Conservation (phyloP, 202 grass and related monocot species). For the Panicum virgatum region DNA sequence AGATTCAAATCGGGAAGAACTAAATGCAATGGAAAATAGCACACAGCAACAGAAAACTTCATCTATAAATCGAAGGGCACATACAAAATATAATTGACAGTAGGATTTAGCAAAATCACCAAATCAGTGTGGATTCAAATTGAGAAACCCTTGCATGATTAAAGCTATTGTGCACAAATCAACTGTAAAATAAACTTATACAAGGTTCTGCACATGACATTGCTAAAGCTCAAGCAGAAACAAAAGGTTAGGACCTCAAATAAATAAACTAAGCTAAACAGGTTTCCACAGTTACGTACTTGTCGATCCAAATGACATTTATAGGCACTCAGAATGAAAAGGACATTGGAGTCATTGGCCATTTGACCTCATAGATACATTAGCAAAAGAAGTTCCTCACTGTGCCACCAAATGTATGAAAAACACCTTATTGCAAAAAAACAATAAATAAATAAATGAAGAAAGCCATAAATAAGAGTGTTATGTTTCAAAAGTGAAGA, state of each 20-base stretch:
- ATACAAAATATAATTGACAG: not conserved
- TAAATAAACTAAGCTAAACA: not conserved
- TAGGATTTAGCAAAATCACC: not conserved
- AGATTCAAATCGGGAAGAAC: not conserved
- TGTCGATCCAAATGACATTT: not conserved
- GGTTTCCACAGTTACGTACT: not conserved
- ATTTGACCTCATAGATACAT: conserved; percentile 53
- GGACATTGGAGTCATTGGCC: conserved; percentile 56
- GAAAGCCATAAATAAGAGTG: not conserved
- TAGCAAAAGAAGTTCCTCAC: conserved; percentile 56
- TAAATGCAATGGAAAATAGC: not conserved
- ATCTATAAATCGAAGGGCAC: not conserved
- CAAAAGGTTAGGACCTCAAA: not conserved
- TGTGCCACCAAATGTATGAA: conserved; percentile 13
- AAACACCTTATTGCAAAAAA: not conserved
- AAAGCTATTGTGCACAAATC: not conserved
- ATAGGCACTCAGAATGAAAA: conserved; percentile 72
- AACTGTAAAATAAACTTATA: not conserved
- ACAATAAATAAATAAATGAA: not conserved
- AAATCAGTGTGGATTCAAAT: too few species aligned
- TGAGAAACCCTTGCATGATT: not conserved
- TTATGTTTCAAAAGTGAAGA: not conserved
- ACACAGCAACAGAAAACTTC: not conserved
- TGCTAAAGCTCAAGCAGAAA: not conserved
- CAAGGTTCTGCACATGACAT: not conserved